phyloP scores from a whole-genome alignment of 1,139 yeast genomes.

The Pichia sp. region DNA sequence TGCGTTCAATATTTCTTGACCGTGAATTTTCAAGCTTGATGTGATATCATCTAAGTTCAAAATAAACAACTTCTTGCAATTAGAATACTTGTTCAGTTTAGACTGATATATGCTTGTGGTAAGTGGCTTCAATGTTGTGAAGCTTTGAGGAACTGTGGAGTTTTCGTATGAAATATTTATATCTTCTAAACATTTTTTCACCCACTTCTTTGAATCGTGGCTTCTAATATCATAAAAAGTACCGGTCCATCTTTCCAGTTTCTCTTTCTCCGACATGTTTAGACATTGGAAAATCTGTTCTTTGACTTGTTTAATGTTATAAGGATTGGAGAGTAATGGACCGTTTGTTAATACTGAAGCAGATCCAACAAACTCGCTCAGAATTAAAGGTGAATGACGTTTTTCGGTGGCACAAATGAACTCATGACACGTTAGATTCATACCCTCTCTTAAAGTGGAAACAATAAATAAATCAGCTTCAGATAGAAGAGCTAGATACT shows the following conservation, averaged over 20 bases:
- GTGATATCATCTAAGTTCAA: constrained; percentile 41
- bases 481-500: constrained; percentile 74
- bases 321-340: constrained; percentile 80
- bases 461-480: constrained; percentile 89
- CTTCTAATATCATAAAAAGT: constrained; percentile 50
- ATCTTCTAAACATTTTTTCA: constrained; percentile 44
- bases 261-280: constrained; percentile 54
- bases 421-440: constrained; percentile 94
- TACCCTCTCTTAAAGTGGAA: constrained; percentile 90
- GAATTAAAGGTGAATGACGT: constrained; percentile 70
- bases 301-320: constrained; percentile 69
- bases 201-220: constrained; percentile 76
- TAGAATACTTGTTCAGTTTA: constrained; percentile 19
- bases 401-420: constrained; percentile 70
- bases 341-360: constrained; percentile 70
- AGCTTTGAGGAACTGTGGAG: constrained; percentile 21
- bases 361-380: constrained; percentile 93
- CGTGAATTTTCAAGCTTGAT: constrained; percentile 23
- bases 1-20: constrained; percentile 23
- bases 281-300: constrained; percentile 54
- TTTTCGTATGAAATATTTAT: constrained; percentile 49
- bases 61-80: constrained; percentile 41
- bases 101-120: constrained; percentile 33
- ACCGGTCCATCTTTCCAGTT: constrained; percentile 50
- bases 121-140: constrained; percentile 22